phyloP scores from a whole-genome alignment of 2,329 filamentous ascomycete species.

The Paramyrothecium sp. region DNA sequence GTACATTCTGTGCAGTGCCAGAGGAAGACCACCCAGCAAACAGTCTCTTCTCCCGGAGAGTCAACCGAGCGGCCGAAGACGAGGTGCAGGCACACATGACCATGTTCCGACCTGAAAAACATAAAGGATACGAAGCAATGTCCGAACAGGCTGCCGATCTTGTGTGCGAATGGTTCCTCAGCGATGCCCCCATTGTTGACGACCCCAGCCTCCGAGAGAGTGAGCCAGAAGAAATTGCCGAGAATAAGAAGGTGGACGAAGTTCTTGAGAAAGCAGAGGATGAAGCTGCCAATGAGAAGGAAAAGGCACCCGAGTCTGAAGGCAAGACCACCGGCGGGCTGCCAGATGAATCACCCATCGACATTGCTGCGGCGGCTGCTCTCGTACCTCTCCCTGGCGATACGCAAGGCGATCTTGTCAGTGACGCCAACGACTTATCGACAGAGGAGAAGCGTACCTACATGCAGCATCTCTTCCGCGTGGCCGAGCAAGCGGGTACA shows the following conservation, averaged over 20 bases:
- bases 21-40: conserved; percentile 41
- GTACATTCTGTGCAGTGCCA: conserved; percentile 79
- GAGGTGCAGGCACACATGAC: conserved; percentile 72
- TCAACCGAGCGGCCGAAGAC: conserved; percentile 65
- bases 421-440: conserved; percentile 24
- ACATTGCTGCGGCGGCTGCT: conserved; percentile 51
- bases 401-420: conserved; percentile 26
- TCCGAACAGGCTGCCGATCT: conserved; percentile 56
- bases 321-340: conserved; percentile 13
- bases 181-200: conserved; percentile 42
- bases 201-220: conserved; percentile 43
- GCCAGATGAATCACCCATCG: conserved; percentile 45
- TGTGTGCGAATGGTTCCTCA: conserved; percentile 56
- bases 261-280: conserved; percentile 16
- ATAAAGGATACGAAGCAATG: conserved; percentile 64
- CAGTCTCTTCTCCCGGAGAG: conserved; percentile 46
- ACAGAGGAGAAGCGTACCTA: conserved; percentile 38
- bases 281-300: conserved; percentile 11
- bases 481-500: conserved; percentile 48
- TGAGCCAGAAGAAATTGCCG: conserved; percentile 31
- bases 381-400: conserved; percentile 46
- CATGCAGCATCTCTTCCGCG: conserved; percentile 46
- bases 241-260: conserved; percentile 23
- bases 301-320: conserved; percentile 7
- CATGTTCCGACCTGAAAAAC: conserved; percentile 62